Conservation (phyloP, 2,329 filamentous ascomycete species). For the Chaetothyriales sp. region DNA sequence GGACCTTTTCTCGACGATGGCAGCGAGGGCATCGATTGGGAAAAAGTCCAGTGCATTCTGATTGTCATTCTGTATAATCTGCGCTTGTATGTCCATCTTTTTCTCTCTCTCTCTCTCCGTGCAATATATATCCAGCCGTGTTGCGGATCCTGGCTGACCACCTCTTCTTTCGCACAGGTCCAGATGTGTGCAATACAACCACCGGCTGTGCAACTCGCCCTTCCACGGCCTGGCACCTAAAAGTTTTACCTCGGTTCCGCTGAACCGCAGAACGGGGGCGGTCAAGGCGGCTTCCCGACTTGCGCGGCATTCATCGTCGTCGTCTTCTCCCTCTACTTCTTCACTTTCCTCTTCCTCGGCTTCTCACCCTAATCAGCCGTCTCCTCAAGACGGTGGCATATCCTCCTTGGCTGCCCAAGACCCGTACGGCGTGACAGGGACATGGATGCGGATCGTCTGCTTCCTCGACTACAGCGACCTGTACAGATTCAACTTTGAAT, state of each 20-base stretch:
- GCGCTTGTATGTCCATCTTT: slow-evolving; percentile 24
- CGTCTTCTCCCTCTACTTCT: background rate
- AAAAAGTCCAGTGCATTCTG: slow-evolving; percentile 62
- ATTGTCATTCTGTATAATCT: slow-evolving; percentile 53
- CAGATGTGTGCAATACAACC: slow-evolving; percentile 12
- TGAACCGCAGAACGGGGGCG: slow-evolving; percentile 19
- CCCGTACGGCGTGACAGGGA: slow-evolving; percentile 56
- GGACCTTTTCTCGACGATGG: slow-evolving; percentile 56
- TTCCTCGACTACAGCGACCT: slow-evolving; percentile 57
- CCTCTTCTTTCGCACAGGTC: slow-evolving; percentile 1
- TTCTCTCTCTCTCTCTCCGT: slow-evolving; percentile 2
- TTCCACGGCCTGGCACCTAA: slow-evolving; percentile 17
- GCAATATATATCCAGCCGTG: too few species aligned
- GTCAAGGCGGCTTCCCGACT: background rate
- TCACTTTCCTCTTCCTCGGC: background rate
- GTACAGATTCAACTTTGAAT: slow-evolving; percentile 55
- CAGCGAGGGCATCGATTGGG: slow-evolving; percentile 54
- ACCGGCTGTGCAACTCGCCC: slow-evolving; percentile 12
- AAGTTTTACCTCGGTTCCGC: slow-evolving; percentile 11
- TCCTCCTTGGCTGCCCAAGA: slow-evolving; percentile 38
- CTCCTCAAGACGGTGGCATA: background rate
- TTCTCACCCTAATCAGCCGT: too few species aligned
- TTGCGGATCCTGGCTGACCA: too few species aligned
- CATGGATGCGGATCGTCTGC: slow-evolving; percentile 48
- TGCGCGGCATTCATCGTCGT: background rate